Evolutionary conservation across 495 filamentous ascomycete species (phyloP).

Genomic region (Trichoderma orchidacearum): DNA sequence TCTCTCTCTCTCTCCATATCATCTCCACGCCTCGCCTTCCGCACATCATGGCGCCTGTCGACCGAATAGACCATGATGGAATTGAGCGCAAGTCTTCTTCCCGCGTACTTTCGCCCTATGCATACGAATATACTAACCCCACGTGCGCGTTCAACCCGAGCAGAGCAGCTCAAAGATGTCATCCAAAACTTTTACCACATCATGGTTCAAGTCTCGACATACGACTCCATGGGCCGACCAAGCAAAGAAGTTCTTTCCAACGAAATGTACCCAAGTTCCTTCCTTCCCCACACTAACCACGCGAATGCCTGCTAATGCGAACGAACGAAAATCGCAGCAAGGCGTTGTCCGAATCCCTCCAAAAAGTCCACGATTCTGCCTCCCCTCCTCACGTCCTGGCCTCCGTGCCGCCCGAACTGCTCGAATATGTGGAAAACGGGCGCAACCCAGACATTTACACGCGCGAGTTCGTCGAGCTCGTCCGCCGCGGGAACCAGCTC

Average conservation of each 20-base stretch:
- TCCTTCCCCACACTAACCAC: neutral
- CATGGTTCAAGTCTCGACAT: constrained; percentile 54
- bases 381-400: constrained; percentile 19
- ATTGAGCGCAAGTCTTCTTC: constrained; percentile 25
- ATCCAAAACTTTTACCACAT: constrained; percentile 84
- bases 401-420: constrained; percentile 70
- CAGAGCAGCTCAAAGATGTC: constrained; percentile 52
- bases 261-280: constrained; percentile 15
- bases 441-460: constrained; percentile 99
- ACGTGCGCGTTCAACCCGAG: neutral
- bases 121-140: neutral
- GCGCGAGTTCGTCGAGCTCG: constrained; percentile 87
- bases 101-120: neutral
- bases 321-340: constrained; percentile 3
- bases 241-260: constrained; percentile 28
- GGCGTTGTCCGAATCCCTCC: constrained; percentile 17
- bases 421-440: constrained; percentile 82
- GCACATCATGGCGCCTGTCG: constrained; percentile 32
- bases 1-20: no score
- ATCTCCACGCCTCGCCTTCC: neutral
- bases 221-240: constrained; percentile 52
- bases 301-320: neutral
- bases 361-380: constrained; percentile 33
- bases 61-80: constrained; percentile 24
- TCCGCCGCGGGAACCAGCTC: constrained; percentile 70